phyloP scores from a whole-genome alignment of 768 basidiomycete genomes.

The Suillus plorans region DNA sequence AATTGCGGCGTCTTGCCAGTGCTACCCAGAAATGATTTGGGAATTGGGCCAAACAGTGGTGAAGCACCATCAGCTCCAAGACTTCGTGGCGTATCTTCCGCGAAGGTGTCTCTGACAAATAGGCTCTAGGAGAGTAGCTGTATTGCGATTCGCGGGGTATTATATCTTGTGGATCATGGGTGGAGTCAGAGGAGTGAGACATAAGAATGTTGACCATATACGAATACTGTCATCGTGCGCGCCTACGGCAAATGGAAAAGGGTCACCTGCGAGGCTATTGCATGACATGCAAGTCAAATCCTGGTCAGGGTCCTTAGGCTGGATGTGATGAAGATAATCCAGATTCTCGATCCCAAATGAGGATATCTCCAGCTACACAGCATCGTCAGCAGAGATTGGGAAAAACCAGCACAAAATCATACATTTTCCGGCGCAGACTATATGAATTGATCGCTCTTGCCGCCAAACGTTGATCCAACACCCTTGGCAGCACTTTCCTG shows the following conservation, averaged over 20 bases:
- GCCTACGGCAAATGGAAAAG: constrained; percentile 63
- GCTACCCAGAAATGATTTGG: constrained; percentile 13
- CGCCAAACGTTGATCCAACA: constrained; percentile 82
- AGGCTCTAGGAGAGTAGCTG: constrained; percentile 1
- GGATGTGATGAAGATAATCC: constrained; percentile 71
- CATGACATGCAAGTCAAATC: constrained; percentile 81
- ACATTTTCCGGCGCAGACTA: constrained; percentile 80
- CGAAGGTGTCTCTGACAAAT: constrained; percentile 18
- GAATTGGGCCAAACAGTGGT: constrained; percentile 44
- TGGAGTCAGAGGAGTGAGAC: not conserved
- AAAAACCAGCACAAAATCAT: constrained; percentile 7
- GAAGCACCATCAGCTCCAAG: constrained; percentile 20
- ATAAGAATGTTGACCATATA: constrained; percentile 56
- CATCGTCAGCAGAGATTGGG: constrained; percentile 6
- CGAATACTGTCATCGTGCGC: constrained; percentile 74
- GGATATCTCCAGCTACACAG: constrained; percentile 68
- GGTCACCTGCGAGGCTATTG: constrained; percentile 60
- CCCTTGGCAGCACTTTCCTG: too few relatives aligned
- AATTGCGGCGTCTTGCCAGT: not conserved
- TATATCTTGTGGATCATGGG: not conserved
- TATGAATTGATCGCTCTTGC: constrained; percentile 69
- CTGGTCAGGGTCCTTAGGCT: constrained; percentile 54
- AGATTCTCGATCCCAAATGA: constrained; percentile 85
- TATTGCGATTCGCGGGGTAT: constrained; percentile 7
- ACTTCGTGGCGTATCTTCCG: constrained; percentile 26